Evolutionary conservation across 805 yeast species (phyloP), one percentile per base, ranked within the genome.

Genomic region (Pichia rugopelliculosa): DNA sequence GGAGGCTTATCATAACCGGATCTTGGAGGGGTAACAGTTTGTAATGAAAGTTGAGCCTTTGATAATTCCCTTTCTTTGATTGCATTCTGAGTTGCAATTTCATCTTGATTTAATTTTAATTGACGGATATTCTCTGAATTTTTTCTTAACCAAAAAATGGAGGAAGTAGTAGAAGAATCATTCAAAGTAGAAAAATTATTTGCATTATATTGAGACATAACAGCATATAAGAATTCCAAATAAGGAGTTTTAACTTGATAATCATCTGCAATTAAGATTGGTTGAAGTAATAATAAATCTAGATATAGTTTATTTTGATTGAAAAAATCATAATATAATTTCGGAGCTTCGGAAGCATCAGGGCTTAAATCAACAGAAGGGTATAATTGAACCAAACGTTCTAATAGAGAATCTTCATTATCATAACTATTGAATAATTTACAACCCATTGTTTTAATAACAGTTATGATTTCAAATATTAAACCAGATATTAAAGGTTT

Each of bases 191-290:
- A 69, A n/a, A 55, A 50, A 52, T 80, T 81, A 50, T 76, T 66
- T 50, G 70, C 73, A 47, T 70, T 73, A 46, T 71, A 74, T 61
- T 84, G 90, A 53, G 86, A 80, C 71, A 84, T 69, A 46, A 81
- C 75, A 3, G 96, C 88, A 61, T 87, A 90, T 48, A 87, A 68
- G 56, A 87, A 87, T 67, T 90, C 97, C 62, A 90, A 71, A 62
- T 90, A 90, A 2, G 97, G 96, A 0, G 96, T 87, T 61, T 84
- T 83, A 46, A 88, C 81, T 42, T 84, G 82, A 60, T 78, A 77
- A 61, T 89, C 96, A 67, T 89, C 96, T n/a, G 93, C 96, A 48
- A 89, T 71, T 47, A 90, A 69, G 45, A 90, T 90, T 6, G 96
- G 95, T 60, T 88, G 95, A 52, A 90, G 74, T 46, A 90, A 68